Evolutionary conservation across 2,329 filamentous ascomycete species (phyloP), one percentile per base, ranked within the genome.

Genomic region (Clarireedia monteithiana): DNA sequence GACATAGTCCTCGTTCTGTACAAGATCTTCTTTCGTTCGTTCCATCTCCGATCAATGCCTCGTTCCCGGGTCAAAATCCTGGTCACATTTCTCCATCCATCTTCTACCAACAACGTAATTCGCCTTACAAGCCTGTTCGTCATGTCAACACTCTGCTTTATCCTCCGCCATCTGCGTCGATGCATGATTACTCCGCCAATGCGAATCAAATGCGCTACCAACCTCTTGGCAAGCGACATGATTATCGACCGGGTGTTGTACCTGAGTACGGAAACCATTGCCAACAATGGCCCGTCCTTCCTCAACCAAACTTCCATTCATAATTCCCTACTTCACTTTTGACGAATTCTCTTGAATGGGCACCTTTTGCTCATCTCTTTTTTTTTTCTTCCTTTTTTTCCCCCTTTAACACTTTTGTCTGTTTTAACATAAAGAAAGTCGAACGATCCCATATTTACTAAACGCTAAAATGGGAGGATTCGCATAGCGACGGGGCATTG

Each of bases 101-200:
- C 66, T 95, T 95, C 71, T 77, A 96, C 39, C 87, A 89, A 66
- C 89, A 96, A 69, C 83, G 94, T 56, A 85, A 88, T 60, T 97
- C 92, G 55, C 94, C 94, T 3, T 97, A 97, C 72, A 88, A 90
- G 61, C 92, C 92, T 1, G 86, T 96, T 40, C 87, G 91, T 53
- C 82, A 89, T 59, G 89, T 96, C 58, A 91, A 94, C 63, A 95
- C 90, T 0, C 80, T 97, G n/a, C 77, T 96, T 30, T 90, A 94
- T 57, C 91, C 91, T 34, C 89, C 91, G 6, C 88, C 91, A 0
- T 88, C 89, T 24, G 79, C 84, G 7, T 89, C 89, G 6, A 80
- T 95, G 60, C 86, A 92, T 60, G 81, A 88, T 63, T 86, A 90
- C 67, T 78, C 86, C 62, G 75, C 88, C 66, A 81, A 69, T 73